Percentiles rank a stretch among this genome's conserved stretches.
Evolutionary conservation across 1,284 basidiomycete species (phyloP).

Genomic region (Heterobasidion occidentale): DNA sequence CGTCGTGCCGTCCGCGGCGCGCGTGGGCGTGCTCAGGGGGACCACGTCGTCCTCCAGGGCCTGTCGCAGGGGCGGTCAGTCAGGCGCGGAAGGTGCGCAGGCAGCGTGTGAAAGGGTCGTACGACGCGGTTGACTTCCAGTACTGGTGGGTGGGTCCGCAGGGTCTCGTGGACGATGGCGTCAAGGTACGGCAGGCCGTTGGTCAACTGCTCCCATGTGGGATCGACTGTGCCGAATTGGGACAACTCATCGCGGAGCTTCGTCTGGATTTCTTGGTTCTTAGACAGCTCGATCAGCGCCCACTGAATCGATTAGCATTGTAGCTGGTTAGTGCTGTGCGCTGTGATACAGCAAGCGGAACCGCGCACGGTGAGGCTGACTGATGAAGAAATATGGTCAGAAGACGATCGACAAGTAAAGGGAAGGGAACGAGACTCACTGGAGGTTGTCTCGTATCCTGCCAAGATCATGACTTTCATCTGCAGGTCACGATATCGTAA

Average conservation of each 20-base stretch:
- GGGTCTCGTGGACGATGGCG: conserved; percentile 22
- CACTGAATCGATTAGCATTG: neutral
- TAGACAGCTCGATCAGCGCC: neutral
- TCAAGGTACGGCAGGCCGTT: conserved; percentile 10
- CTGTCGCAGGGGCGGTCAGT: conserved; percentile 1
- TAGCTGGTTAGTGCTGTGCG: too few species aligned
- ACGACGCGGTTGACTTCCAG: conserved; percentile 14
- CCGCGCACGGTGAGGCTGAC: neutral
- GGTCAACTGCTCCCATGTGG: neutral
- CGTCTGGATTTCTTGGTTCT: neutral
- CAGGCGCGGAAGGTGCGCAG: neutral
- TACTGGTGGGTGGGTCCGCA: conserved; percentile 18
- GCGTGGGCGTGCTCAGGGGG: conserved; percentile 36
- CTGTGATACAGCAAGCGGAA: neutral
- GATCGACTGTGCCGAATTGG: neutral
- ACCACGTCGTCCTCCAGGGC: conserved; percentile 42
- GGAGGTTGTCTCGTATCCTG: conserved; percentile 35
- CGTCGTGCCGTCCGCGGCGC: conserved; percentile 26
- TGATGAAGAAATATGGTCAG: neutral
- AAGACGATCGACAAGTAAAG: neutral
- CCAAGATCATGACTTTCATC: conserved; percentile 31
- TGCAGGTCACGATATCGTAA: conserved; percentile 19
- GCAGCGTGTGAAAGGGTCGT: neutral
- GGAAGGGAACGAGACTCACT: conserved; percentile 18
- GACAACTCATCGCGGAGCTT: neutral